These are phyloP conservation scores for Lachancea sp. DNA, from an alignment of 805 yeast species.

Conservation along the genomic window DNA sequence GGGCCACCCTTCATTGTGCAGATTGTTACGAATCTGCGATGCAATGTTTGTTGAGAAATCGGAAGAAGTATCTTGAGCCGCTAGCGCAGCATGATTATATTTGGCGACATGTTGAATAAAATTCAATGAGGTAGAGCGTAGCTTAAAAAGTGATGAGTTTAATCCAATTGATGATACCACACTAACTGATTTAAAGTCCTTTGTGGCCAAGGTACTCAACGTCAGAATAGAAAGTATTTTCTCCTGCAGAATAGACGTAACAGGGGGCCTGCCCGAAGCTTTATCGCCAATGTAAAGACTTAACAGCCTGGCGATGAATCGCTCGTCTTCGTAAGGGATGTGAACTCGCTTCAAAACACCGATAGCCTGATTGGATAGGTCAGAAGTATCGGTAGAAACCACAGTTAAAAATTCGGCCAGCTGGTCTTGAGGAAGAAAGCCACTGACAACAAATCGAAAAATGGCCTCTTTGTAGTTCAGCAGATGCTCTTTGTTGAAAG, in stretches of 20 bases:
- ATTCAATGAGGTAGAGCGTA: conserved; percentile 52
- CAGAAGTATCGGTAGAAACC: conserved; percentile 56
- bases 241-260: conserved; percentile 46
- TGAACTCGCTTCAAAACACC: conserved; percentile 43
- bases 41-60: conserved; percentile 42
- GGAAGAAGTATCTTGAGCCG: neutral
- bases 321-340: conserved; percentile 46
- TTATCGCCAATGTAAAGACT: conserved; percentile 47
- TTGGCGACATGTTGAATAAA: conserved; percentile 58
- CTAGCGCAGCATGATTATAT: conserved; percentile 18
- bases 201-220: conserved; percentile 48
- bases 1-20: conserved; percentile 60
- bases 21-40: conserved; percentile 44
- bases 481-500: conserved; percentile 46
- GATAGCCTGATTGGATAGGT: conserved; percentile 49
- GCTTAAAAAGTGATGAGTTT: conserved; percentile 42
- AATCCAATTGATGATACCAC: conserved; percentile 55
- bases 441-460: conserved; percentile 26
- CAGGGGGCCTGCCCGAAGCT: conserved; percentile 43
- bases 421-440: conserved; percentile 37
- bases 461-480: conserved; percentile 37
- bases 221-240: conserved; percentile 45
- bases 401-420: conserved; percentile 48
- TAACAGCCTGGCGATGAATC: conserved; percentile 40
- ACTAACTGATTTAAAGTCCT: conserved; percentile 34